Percentiles rank a stretch among this genome's conserved stretches.
Evolutionary conservation across 768 basidiomycete genomes (phyloP).

Genomic region (Calvatia gigantea): DNA sequence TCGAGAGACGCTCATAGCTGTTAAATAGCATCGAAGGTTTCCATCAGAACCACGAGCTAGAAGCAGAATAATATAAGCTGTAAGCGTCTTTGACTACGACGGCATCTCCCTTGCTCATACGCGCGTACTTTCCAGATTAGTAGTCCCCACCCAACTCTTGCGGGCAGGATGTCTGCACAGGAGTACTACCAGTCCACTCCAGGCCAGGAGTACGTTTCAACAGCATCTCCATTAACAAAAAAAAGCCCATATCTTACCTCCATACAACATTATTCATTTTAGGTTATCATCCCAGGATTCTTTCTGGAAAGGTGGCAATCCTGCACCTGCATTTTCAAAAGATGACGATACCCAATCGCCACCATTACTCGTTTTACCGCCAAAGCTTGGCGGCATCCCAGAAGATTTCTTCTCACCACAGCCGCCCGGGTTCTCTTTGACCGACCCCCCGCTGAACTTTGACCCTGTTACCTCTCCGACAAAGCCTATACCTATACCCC

Average conservation of each 20-base stretch:
- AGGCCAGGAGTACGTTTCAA: neutral
- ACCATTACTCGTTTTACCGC: neutral
- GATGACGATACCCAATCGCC: neutral
- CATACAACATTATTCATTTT: neutral
- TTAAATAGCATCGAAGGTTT: neutral
- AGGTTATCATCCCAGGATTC: neutral
- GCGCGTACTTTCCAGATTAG: neutral
- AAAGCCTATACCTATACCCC: neutral
- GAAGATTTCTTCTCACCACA: neutral
- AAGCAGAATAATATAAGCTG: neutral
- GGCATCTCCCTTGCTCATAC: neutral
- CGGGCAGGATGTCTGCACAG: conserved; percentile 1
- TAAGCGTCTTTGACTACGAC: neutral
- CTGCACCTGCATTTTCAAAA: neutral
- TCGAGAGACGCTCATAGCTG: neutral
- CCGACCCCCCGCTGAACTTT: neutral
- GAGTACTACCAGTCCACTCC: conserved; percentile 7
- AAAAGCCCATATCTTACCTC: neutral
- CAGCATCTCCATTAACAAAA: neutral
- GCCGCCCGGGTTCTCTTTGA: neutral
- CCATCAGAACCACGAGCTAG: neutral
- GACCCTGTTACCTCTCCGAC: neutral
- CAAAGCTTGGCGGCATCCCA: neutral
- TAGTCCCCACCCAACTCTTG: neutral
- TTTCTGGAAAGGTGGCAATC: neutral